Conservation (phyloP, 2,329 filamentous ascomycete genomes). For the Colletotrichum godetiae region DNA sequence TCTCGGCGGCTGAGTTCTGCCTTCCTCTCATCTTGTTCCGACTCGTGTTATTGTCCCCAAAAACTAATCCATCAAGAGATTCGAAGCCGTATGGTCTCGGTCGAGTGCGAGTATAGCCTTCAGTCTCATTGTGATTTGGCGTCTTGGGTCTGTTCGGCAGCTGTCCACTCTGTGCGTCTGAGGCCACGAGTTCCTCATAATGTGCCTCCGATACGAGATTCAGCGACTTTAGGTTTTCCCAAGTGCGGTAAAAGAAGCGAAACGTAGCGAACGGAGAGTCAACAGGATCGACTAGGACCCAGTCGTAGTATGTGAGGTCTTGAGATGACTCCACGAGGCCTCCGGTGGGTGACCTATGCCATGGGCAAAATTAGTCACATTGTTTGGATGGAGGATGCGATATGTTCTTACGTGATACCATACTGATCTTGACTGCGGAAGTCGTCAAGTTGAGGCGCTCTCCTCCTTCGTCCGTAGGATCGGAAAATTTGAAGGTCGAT, state of each 20-base stretch:
- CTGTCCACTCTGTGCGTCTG: not conserved
- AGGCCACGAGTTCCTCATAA: constrained; percentile 31
- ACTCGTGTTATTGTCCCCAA: not conserved
- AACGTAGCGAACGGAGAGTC: constrained; percentile 65
- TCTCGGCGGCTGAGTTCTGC: constrained; percentile 33
- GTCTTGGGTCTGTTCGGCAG: not conserved
- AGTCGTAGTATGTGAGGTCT: constrained; percentile 63
- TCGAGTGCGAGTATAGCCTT: not conserved
- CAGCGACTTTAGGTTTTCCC: constrained; percentile 58
- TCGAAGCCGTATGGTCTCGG: not conserved
- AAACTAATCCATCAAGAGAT: constrained; percentile 12
- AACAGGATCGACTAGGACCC: constrained; percentile 61
- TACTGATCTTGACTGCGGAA: constrained; percentile 61
- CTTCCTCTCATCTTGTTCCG: constrained; percentile 8
- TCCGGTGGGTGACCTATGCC: constrained; percentile 60
- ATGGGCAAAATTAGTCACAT: constrained; percentile 24
- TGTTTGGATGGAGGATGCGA: not conserved
- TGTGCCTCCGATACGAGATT: constrained; percentile 55
- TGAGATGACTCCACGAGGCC: constrained; percentile 64
- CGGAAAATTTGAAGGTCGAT: constrained; percentile 66
- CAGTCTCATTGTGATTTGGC: not conserved
- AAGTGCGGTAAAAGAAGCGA: constrained; percentile 67
- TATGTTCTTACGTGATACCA: constrained; percentile 62
- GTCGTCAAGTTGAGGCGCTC: constrained; percentile 52
- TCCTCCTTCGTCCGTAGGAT: constrained; percentile 58